A percentile compares a stretch with the other conserved stretches of the same genome.
phyloP scores from a whole-genome alignment of 768 basidiomycete species.

The Cubamyces lactineus region DNA sequence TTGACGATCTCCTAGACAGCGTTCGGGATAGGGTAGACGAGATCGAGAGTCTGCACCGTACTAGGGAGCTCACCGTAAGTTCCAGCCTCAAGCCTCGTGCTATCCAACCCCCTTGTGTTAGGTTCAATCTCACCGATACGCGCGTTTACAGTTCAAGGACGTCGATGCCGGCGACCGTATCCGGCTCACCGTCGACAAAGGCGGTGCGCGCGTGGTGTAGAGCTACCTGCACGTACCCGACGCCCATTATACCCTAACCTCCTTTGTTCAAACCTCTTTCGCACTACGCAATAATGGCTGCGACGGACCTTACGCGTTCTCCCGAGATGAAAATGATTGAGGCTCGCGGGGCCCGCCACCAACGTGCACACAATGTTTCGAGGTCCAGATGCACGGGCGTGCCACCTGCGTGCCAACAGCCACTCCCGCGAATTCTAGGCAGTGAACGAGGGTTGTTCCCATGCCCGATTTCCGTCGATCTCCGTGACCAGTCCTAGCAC shows the following conservation, averaged over 20 bases:
- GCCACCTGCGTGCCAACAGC: neutral
- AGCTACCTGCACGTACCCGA: slow-evolving; percentile 13
- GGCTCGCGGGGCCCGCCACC: neutral
- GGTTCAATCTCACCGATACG: slow-evolving; percentile 3
- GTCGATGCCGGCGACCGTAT: slow-evolving; percentile 43
- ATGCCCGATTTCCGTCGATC: slow-evolving; percentile 15
- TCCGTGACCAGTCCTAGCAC: neutral
- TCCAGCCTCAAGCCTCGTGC: slow-evolving; percentile 14
- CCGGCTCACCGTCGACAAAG: slow-evolving; percentile 60
- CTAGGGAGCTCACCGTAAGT: slow-evolving; percentile 73
- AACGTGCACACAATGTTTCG: slow-evolving; percentile 19
- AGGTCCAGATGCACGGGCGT: slow-evolving; percentile 11
- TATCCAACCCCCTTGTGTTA: neutral
- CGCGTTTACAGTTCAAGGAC: slow-evolving; percentile 44
- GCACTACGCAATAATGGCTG: neutral
- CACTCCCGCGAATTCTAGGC: neutral
- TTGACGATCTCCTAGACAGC: slow-evolving; percentile 73
- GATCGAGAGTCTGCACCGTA: slow-evolving; percentile 84
- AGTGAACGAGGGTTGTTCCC: slow-evolving; percentile 18
- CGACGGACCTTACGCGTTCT: slow-evolving; percentile 1
- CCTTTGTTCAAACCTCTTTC: neutral
- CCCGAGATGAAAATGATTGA: neutral
- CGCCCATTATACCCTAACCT: neutral
- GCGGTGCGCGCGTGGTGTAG: slow-evolving; percentile 43
- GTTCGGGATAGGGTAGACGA: slow-evolving; percentile 81